These are phyloP conservation scores for Penicillium herquei DNA, from an alignment of 495 filamentous ascomycete genomes.

Conservation along the genomic window DNA sequence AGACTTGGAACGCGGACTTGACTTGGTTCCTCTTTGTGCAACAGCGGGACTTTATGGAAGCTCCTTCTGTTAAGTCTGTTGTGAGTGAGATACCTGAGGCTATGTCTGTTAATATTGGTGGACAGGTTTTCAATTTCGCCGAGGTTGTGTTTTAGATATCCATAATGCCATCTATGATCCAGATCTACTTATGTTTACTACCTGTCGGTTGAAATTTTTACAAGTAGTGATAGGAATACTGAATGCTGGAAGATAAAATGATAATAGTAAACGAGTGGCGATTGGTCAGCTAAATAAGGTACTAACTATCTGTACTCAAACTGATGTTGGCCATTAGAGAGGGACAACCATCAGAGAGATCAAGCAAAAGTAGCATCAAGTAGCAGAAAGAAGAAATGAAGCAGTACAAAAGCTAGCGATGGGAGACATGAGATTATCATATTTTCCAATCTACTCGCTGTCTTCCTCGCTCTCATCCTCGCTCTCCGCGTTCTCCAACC, in stretches of 20 bases:
- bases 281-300: conserved; percentile 24
- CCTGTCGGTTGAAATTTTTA: background rate
- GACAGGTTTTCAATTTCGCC: conserved; percentile 29
- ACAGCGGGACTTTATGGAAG: conserved; percentile 5
- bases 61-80: background rate
- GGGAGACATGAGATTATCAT: background rate
- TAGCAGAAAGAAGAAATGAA: conserved; percentile 3
- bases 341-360: background rate
- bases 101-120: conserved; percentile 17
- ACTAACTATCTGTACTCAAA: conserved; percentile 1
- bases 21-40: conserved; percentile 44
- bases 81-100: background rate
- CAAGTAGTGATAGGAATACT: background rate
- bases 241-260: background rate
- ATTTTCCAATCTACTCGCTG: conserved; percentile 17
- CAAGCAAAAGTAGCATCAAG: conserved; percentile 4
- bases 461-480: conserved; percentile 64
- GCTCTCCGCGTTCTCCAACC: conserved; percentile 88
- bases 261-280: conserved; percentile 21
- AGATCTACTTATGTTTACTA: no score
- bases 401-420: background rate
- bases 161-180: no score
- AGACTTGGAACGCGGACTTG: conserved; percentile 46
- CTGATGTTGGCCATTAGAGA: background rate
- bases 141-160: conserved; percentile 28